Evolutionary conservation across 1,284 basidiomycete species (phyloP).

Genomic region (Cystobasidium sp.): DNA sequence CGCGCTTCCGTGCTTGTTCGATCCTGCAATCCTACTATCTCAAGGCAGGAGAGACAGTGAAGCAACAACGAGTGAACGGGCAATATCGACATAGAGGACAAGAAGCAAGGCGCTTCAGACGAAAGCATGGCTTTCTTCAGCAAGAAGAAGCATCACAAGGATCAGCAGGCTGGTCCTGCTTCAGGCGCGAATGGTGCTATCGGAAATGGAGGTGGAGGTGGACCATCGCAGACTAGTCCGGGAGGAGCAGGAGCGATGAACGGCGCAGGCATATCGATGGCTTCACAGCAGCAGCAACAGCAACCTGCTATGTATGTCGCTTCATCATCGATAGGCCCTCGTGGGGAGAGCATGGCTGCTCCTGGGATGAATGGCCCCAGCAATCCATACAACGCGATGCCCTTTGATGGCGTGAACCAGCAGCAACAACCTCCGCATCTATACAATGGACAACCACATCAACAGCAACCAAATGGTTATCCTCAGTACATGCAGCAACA

Average conservation of each 20-base stretch:
- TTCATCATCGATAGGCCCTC: background rate
- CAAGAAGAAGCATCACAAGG: conserved; percentile 42
- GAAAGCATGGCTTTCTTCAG: conserved; percentile 41
- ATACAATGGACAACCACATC: background rate
- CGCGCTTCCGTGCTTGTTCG: too few relatives aligned
- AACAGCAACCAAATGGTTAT: conserved; percentile 16
- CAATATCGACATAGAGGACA: background rate
- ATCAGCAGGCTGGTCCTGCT: conserved; percentile 21
- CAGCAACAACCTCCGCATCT: conserved; percentile 22
- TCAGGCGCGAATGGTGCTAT: conserved; percentile 7
- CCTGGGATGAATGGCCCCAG: conserved; percentile 12
- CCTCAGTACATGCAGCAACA: background rate
- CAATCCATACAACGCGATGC: conserved; percentile 10
- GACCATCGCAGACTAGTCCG: conserved; percentile 15
- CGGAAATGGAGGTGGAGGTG: background rate
- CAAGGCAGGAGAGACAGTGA: background rate
- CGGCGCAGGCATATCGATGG: background rate
- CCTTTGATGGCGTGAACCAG: conserved; percentile 25
- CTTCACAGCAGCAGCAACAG: conserved; percentile 22
- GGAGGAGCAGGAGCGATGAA: background rate
- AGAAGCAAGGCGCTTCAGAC: background rate
- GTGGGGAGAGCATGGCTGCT: background rate
- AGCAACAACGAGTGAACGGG: background rate
- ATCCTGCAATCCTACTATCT: too few relatives aligned
- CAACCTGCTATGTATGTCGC: conserved; percentile 21